Evolutionary conservation across 2,329 filamentous ascomycete species (phyloP), one percentile per base, ranked within the genome.

Genomic region (Cladophialophora carrionii): DNA sequence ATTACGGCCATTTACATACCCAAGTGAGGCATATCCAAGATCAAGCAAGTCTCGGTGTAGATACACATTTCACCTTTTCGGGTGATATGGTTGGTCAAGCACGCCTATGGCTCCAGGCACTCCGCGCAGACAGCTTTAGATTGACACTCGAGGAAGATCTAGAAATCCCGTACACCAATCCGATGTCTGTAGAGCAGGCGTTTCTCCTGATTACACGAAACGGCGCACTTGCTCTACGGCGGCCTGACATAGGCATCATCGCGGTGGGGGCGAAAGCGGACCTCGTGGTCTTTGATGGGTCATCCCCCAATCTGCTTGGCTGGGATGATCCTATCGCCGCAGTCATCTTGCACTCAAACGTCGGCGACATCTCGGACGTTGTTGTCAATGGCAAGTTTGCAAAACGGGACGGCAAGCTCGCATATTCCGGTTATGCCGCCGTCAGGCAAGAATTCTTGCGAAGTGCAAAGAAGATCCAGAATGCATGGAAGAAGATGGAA

Each of bases 181-280:
- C 84, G 7, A 84, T 86, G 81, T 80, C 77, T 7, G 83, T 77
- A 2, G 75, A 79, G 34, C 83, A 87, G 70, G 84, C 84, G 0
- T 87, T 87, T 70, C 74, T 82, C 24, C 78, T 87, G 17, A 81
- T 82, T 0, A 87, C 84, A 0, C 77, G 83, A 1, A 76, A 79
- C 4, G 84, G 85, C 1, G 85, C 76, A 0, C 78, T 83, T 1
- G 82, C 84, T 0, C 76, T 87, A 2, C 77, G 82, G 10, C 76
- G 83, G 0, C 73, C 76, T 0, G 84, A 86, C 68, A 73, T 87
- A 0, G 84, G 85, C 24, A 75, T 82, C 37, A 74, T 86, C 24
- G 71, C 71, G 0, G 73, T 73, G 1, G 83, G 83, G 4, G 83
- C 83, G 12, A 84, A 84, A 71, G 84, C 83, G 0, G 84, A 87